A percentile compares a stretch with the other conserved stretches of the same genome.
These are phyloP conservation scores for Penicillium olsonii DNA, from an alignment of 2,329 filamentous ascomycete genomes.

Conservation along the genomic window DNA sequence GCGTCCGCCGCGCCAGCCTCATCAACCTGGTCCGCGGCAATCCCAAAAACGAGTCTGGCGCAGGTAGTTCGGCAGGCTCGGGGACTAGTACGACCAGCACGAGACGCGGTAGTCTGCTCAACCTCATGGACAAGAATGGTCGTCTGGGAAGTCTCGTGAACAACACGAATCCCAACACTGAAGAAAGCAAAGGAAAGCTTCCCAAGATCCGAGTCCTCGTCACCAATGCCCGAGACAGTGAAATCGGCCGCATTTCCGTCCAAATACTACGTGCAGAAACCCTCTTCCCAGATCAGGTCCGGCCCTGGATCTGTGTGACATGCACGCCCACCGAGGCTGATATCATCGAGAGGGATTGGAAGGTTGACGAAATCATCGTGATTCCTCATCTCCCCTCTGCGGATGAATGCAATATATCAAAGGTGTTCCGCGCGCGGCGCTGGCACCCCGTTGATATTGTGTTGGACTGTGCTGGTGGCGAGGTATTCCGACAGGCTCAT, in stretches of 20 bases:
- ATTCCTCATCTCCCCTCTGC: constrained; percentile 26
- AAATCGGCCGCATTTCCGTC: constrained; percentile 40
- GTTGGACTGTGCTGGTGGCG: constrained; percentile 40
- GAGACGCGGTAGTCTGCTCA: not conserved
- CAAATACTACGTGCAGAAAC: constrained; percentile 38
- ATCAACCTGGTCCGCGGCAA: constrained; percentile 1
- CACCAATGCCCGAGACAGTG: constrained; percentile 38
- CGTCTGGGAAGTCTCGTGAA: constrained; percentile 1
- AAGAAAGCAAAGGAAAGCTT: constrained; percentile 8
- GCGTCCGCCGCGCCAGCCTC: constrained; percentile 6
- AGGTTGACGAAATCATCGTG: constrained; percentile 39
- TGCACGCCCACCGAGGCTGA: constrained; percentile 30
- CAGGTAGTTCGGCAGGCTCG: not conserved
- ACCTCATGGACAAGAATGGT: constrained; percentile 6
- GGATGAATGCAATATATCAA: constrained; percentile 32
- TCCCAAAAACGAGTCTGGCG: constrained; percentile 1
- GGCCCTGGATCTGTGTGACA: constrained; percentile 43
- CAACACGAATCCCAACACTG: not conserved
- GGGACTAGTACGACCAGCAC: not conserved
- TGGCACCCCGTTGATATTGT: constrained; percentile 44
- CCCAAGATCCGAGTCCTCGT: constrained; percentile 37
- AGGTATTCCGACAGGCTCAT: constrained; percentile 38
- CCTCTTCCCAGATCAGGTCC: constrained; percentile 29
- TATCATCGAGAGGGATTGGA: constrained; percentile 28
- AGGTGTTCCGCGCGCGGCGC: constrained; percentile 30